Base-by-base conservation (phyloP, 495 filamentous ascomycete genomes). In the Neohortaea acidophila region DNA sequence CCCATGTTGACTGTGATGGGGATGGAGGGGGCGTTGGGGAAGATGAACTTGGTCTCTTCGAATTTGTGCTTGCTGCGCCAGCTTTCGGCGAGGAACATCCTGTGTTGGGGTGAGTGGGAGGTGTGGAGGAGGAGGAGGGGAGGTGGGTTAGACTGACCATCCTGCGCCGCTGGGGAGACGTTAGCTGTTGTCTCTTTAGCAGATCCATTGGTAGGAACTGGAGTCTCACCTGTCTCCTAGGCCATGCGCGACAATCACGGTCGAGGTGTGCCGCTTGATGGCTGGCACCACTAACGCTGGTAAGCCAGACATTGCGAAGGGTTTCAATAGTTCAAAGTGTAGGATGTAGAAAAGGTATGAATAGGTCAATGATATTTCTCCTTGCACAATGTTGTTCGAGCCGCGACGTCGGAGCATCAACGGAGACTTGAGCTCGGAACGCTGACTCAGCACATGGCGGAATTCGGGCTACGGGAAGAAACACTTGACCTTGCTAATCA, bases 241-340 rank as follows among this genome's bases (percentile, higher is more conserved):
- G 5, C 89, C 89, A 52, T 97, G 89, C 31, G 83, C 67, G 62
- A 91, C 81, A 52, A 97, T 94, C 48, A 94, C 81, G 2, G 87
- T 94, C 22, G 87, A 84, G 27, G 89, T 94, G 56, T 94, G 87
- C 51, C 74, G 79, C 53, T 73, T 83, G 30, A 84, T 66, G n/a
- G 89, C 85, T 12, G 84, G 84, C 47, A 94, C 78, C 5, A 93
- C 65, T 33, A 87, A 64, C 6, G 81, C 74, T 44, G 64, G 65
- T 39, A 58, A 54, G 17, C 48, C 21, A 41, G 69, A 39, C 72
- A 77, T 77, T 14, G 33, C 22, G 25, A 12, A 15, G 28, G 28
- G 3, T 12, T 4, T 30, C 11, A n/a, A n/a, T n/a, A n/a, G n/a
- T n/a, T n/a, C n/a, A n/a, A n/a, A n/a, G n/a, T n/a, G n/a, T n/a